Base-by-base conservation (phyloP, 768 basidiomycete genomes). In the Psilocybe cyanescens region DNA sequence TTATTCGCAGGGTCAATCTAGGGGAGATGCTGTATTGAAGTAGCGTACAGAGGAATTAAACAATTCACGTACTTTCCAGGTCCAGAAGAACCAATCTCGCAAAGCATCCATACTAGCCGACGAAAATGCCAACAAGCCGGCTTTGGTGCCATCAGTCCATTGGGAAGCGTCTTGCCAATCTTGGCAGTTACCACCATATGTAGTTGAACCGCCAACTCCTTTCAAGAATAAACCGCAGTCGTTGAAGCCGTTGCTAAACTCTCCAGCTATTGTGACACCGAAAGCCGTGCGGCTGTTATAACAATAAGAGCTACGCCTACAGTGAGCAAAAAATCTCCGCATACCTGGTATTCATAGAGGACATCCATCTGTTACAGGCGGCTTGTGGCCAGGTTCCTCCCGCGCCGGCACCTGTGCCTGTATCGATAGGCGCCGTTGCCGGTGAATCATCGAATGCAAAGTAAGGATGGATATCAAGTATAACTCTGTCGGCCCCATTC, bases 221-320 rank as follows among this genome's bases (percentile, higher is more conserved):
- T 53, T 68, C 24, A 79, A 63, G 65, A 73, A 76, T 11, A 76
- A 62, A 14, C 69, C 89, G 66, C 91, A 92, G 56, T 85, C 80
- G 67, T 90, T 92, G 72, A 78, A 81, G 11, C 86, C 91, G 16
- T 83, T 81, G 64, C 89, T 89, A 73, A 86, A 95, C 75, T 96
- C 94, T 51, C 92, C 94, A 1, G 89, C 88, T 46, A 88, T 69
- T 16, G 88, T 87, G 49, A 94, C 75, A 11, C 94, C 94, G 68
- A 92, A 93, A 4, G 67, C 63, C 44, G 67, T 66, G 68, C 79
- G 70, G 63, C 81, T 83, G 66, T 64, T 64, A 46, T 66, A 65
- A 17, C 9, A 46, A 55, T 52, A 29, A 30, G 31, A 64, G 55
- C 2, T 24, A 24, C 24, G 24, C 24, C n/a, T 31, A 11, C n/a